These are phyloP conservation scores for Candida pseudoglaebosa DNA, from an alignment of 805 yeast species.

Conservation along the genomic window DNA sequence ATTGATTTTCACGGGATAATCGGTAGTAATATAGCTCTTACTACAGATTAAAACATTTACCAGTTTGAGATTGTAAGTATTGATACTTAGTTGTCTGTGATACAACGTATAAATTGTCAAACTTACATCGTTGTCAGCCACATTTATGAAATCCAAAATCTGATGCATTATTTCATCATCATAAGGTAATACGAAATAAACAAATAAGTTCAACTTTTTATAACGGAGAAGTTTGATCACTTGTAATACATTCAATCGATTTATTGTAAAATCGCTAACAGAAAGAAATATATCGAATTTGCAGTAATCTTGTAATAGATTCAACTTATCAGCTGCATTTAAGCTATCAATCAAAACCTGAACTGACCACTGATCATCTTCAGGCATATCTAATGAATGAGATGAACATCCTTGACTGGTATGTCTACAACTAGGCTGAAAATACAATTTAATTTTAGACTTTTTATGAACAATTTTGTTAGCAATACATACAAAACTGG, in stretches of 20 bases:
- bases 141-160: background rate
- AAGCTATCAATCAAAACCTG: background rate
- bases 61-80: background rate
- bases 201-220: constrained; percentile 5
- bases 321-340: background rate
- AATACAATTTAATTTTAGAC: constrained; percentile 2
- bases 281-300: background rate
- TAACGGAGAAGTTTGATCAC: constrained; percentile 4
- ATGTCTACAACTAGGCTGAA: background rate
- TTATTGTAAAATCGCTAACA: constrained; percentile 3
- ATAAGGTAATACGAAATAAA: constrained; percentile 2
- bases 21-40: background rate
- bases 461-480: background rate
- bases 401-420: constrained; percentile 1
- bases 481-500: background rate
- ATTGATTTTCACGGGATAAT: background rate
- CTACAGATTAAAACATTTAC: background rate
- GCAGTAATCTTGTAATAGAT: background rate
- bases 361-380: background rate
- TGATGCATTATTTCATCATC: background rate
- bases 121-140: background rate
- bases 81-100: background rate
- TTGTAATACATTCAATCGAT: constrained; percentile 5
- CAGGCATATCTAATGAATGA: background rate
- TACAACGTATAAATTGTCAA: background rate